Percentiles rank a stretch among this genome's conserved stretches.
These are phyloP conservation scores for Pelargonium myrrhifolium DNA, from an alignment of 441 rosid genomes.

Conservation along the genomic window DNA sequence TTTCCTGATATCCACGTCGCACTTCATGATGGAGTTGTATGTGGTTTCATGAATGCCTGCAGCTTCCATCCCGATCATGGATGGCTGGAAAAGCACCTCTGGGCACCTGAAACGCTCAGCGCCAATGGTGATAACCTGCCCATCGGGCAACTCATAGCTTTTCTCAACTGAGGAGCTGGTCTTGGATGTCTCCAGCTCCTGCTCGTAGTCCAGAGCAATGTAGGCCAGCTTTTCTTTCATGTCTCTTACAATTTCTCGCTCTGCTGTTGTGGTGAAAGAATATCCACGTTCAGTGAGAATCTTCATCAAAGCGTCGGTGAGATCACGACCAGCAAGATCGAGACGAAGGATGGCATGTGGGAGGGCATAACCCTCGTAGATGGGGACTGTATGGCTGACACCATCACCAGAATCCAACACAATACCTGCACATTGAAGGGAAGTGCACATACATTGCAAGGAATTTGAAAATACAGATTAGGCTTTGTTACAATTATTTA, in stretches of 20 bases:
- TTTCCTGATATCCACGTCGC: slow-evolving; percentile 70
- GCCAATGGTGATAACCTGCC: slow-evolving; percentile 71
- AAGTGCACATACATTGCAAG: no score
- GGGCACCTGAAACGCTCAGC: slow-evolving; percentile 73
- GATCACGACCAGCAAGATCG: no score
- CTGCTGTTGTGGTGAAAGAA: slow-evolving; percentile 74
- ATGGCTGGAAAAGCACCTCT: slow-evolving; percentile 74
- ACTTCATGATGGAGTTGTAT: slow-evolving; percentile 69
- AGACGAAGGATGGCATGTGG: no score
- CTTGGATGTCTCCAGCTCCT: slow-evolving; percentile 65
- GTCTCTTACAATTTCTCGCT: slow-evolving; percentile 73
- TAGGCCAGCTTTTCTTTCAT: slow-evolving; percentile 74
- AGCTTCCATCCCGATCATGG: slow-evolving; percentile 72
- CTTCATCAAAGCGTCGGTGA: slow-evolving; percentile 62
- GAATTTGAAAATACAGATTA: not conserved
- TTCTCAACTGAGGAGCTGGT: slow-evolving; percentile 62
- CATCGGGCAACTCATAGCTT: slow-evolving; percentile 65
- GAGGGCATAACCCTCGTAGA: slow-evolving; percentile 21
- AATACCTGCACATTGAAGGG: slow-evolving; percentile 37
- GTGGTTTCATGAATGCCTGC: slow-evolving; percentile 71
- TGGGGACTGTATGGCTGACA: slow-evolving; percentile 71
- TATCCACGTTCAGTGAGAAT: slow-evolving; percentile 74
- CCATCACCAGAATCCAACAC: slow-evolving; percentile 75
- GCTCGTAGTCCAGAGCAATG: slow-evolving; percentile 67
- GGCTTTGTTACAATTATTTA: not conserved